Evolutionary conservation across 2,329 filamentous ascomycete species (phyloP).

Genomic region (Pseudogymnoascus sp.): DNA sequence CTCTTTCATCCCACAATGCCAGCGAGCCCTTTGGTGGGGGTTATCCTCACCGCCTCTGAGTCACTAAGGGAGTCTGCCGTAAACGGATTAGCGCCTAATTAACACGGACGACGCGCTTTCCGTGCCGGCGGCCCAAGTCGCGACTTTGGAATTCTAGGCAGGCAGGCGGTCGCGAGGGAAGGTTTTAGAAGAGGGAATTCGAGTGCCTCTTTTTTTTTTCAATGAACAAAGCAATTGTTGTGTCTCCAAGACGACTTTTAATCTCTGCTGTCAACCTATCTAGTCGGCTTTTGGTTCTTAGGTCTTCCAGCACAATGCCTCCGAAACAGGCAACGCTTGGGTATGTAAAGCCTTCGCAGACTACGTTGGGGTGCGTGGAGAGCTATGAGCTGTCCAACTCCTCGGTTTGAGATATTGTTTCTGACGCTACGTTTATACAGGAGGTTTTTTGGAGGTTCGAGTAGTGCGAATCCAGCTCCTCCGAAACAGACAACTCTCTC

Average conservation of each 20-base stretch:
- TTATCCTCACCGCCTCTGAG: constrained; percentile 7
- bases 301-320: constrained; percentile 27
- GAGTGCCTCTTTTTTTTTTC: neutral
- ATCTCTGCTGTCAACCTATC: constrained; percentile 16
- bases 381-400: constrained; percentile 17
- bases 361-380: constrained; percentile 61
- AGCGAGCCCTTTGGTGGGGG: constrained; percentile 1
- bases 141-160: constrained; percentile 20
- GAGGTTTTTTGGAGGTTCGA: constrained; percentile 73
- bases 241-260: constrained; percentile 23
- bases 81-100: neutral
- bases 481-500: constrained; percentile 73
- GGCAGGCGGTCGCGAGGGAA: neutral
- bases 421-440: constrained; percentile 40
- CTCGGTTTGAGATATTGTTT: neutral
- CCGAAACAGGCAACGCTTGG: constrained; percentile 71
- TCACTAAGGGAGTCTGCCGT: neutral
- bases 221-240: constrained; percentile 24
- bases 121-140: neutral
- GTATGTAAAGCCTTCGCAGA: constrained; percentile 75
- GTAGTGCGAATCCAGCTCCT: constrained; percentile 50
- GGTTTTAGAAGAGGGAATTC: neutral
- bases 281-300: constrained; percentile 18
- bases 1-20: neutral
- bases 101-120: neutral